Conservation (phyloP, 2,329 filamentous ascomycete genomes). For the Ophiostoma fasciatum region DNA sequence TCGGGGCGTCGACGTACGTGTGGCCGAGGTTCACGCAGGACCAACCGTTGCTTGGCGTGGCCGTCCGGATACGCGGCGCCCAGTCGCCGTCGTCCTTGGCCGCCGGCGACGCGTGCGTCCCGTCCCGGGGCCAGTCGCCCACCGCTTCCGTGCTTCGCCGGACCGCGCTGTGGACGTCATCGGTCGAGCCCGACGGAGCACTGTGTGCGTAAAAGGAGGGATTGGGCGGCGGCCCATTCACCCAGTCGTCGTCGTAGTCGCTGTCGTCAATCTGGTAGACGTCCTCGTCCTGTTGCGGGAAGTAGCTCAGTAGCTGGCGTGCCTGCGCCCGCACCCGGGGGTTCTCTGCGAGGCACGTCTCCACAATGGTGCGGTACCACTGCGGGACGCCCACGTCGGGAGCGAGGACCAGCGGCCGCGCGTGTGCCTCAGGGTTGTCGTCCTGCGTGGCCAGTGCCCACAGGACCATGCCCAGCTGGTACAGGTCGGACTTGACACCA, state of each 20-base stretch:
- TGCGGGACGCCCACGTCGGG: conserved; percentile 51
- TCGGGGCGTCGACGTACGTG: conserved; percentile 22
- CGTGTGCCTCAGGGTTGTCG: conserved; percentile 75
- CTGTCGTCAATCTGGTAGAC: conserved; percentile 13
- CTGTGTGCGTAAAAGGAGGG: conserved; percentile 12
- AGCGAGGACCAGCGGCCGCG: conserved; percentile 50
- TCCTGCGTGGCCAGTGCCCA: conserved; percentile 81
- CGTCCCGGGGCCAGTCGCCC: too few species aligned
- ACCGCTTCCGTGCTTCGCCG: too few species aligned
- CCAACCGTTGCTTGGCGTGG: conserved; percentile 30
- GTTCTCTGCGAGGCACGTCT: conserved; percentile 59
- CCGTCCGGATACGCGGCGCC: conserved; percentile 23
- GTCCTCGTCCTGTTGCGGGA: conserved; percentile 34
- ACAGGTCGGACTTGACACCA: conserved; percentile 92
- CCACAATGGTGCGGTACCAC: conserved; percentile 66
- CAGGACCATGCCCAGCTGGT: conserved; percentile 90
- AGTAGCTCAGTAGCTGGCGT: conserved; percentile 51
- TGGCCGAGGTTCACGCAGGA: conserved; percentile 22
- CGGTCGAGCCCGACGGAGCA: conserved; percentile 23
- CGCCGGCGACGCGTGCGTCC: too few species aligned
- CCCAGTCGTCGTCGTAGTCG: conserved; percentile 16
- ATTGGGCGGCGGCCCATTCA: conserved; percentile 2
- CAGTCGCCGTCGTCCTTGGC: conserved; percentile 19
- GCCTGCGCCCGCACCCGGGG: conserved; percentile 64
- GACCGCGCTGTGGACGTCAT: conserved; percentile 22